Evolutionary conservation across 2,329 filamentous ascomycete genomes (phyloP).

Genomic region (Sphaerulina populicola): DNA sequence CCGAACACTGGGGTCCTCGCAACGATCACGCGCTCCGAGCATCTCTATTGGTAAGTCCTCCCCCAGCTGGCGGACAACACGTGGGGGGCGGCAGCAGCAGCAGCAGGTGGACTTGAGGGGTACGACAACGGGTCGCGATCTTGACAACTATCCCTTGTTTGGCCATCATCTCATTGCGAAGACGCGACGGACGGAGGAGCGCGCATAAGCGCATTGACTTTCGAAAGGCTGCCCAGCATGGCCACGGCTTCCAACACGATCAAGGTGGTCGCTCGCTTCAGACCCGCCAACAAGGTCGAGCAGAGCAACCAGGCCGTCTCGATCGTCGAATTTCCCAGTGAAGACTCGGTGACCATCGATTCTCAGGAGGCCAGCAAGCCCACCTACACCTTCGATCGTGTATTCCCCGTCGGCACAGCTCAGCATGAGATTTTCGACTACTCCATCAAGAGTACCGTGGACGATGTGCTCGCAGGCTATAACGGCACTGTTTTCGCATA

Average conservation of each 20-base stretch:
- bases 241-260: constrained; percentile 29
- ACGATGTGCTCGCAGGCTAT: constrained; percentile 97
- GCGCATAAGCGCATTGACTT: not conserved
- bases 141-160: not conserved
- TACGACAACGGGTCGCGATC: not conserved
- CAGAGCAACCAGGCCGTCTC: constrained; percentile 81
- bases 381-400: constrained; percentile 94
- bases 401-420: constrained; percentile 87
- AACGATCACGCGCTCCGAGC: not conserved
- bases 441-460: constrained; percentile 89
- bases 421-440: constrained; percentile 96
- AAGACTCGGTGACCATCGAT: constrained; percentile 84
- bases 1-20: not conserved
- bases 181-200: not conserved
- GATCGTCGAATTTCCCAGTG: constrained; percentile 78
- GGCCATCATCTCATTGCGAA: not conserved
- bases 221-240: constrained; percentile 19
- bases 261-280: constrained; percentile 89
- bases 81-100: not conserved
- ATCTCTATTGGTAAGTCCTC: not conserved
- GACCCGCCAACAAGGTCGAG: constrained; percentile 93
- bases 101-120: not conserved
- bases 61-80: not conserved
- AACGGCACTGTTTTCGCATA: constrained; percentile 99
- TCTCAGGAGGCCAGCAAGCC: constrained; percentile 59